A percentile compares a stretch with the other conserved stretches of the same genome.
These are phyloP conservation scores for Yamadazyma songkhlaensis DNA, from an alignment of 1,139 yeast genomes.

Conservation along the genomic window DNA sequence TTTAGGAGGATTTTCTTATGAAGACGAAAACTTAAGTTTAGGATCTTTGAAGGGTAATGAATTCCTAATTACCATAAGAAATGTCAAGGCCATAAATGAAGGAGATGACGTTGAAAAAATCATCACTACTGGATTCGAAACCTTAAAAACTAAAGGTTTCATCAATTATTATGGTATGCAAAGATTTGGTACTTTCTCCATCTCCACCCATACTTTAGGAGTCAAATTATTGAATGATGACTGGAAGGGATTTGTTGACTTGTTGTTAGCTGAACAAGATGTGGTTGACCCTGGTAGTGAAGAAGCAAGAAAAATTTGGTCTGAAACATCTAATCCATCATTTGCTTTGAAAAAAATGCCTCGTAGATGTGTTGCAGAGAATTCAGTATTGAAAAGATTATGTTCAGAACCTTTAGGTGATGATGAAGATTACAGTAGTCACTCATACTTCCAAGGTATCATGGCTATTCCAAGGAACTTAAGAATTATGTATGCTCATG, in stretches of 20 bases:
- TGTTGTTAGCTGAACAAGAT: slow-evolving; percentile 82
- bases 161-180: slow-evolving; percentile 97
- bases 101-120: slow-evolving; percentile 35
- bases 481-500: slow-evolving; percentile 93
- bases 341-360: slow-evolving; percentile 78
- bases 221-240: slow-evolving; percentile 64
- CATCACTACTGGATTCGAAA: slow-evolving; percentile 51
- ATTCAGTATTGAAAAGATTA: slow-evolving; percentile 62
- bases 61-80: slow-evolving; percentile 79
- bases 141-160: slow-evolving; percentile 69
- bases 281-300: slow-evolving; percentile 77
- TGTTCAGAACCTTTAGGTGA: slow-evolving; percentile 42
- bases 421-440: slow-evolving; percentile 43
- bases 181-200: slow-evolving; percentile 92
- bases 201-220: slow-evolving; percentile 88
- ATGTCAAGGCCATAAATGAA: slow-evolving; percentile 43
- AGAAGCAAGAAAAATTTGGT: slow-evolving; percentile 83
- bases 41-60: slow-evolving; percentile 91
- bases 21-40: slow-evolving; percentile 58
- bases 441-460: slow-evolving; percentile 71
- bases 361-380: slow-evolving; percentile 81
- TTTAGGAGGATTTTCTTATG: slow-evolving; percentile 75
- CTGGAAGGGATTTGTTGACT: slow-evolving; percentile 77
- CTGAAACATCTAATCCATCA: slow-evolving; percentile 63
- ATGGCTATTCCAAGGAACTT: slow-evolving; percentile 90